phyloP scores from a whole-genome alignment of 805 yeast species.

The Lipomyces oligophaga region DNA sequence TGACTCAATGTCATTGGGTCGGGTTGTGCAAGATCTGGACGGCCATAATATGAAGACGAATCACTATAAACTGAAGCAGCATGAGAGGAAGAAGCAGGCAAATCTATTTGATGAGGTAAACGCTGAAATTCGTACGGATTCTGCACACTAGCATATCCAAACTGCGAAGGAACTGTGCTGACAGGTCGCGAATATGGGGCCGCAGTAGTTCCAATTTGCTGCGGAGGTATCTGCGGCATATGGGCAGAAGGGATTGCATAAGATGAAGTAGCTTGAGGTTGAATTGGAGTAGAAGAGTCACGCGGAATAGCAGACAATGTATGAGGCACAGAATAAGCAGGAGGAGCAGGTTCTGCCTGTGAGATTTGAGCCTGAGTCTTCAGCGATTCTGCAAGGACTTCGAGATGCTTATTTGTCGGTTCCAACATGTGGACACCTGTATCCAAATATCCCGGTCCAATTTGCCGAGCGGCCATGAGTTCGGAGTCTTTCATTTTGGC shows the following conservation, averaged over 20 bases:
- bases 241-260: slow-evolving; percentile 5
- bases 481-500: slow-evolving; percentile 28
- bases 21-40: neutral
- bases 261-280: slow-evolving; percentile 3
- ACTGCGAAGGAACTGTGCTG: neutral
- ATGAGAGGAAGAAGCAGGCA: slow-evolving; percentile 11
- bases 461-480: slow-evolving; percentile 32
- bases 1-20: neutral
- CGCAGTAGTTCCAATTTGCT: neutral
- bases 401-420: slow-evolving; percentile 21
- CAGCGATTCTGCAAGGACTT: neutral
- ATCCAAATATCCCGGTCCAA: slow-evolving; percentile 47
- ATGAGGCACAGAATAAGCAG: neutral
- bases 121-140: no score
- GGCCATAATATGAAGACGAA: slow-evolving; percentile 1
- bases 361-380: neutral
- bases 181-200: no score
- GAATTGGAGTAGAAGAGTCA: neutral
- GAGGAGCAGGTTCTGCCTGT: neutral
- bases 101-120: neutral
- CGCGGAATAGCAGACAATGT: no score
- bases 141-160: neutral
- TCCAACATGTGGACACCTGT: slow-evolving; percentile 32
- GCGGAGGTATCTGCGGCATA: neutral
- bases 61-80: slow-evolving; percentile 9